Evolutionary conservation across 331 rosid species (phyloP), one percentile per base, ranked within the genome.

Genomic region (Erythrophleum ivorense): DNA sequence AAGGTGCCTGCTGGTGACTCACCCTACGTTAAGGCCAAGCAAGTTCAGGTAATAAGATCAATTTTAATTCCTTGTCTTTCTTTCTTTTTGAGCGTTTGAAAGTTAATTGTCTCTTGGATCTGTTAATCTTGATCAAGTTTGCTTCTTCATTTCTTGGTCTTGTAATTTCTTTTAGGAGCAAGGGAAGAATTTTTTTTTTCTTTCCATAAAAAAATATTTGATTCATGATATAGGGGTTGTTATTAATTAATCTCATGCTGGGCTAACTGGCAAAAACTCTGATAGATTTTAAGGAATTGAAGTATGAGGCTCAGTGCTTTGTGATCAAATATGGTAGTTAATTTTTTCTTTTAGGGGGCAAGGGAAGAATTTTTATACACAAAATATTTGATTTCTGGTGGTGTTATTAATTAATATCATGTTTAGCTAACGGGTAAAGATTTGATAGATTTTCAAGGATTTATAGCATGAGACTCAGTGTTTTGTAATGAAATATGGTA

Each of bases 1-100:
- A 96, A 96, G 84, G 97, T 93, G 10, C 98, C 99, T 60, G 69
- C 95, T 6, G 97, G 99, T 48, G 93, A 96, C 81, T 93, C 99
- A 19, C 98, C 99, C 3, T 96, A 93, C 59, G 99, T 93, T 11
- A 90, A 88, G 79, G 98, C 99, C 74, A 96, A 96, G 74, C 97
- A 96, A 48, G 97, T 93, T 92, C 97, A 96, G 95, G 99, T 91
- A 65, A 48, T 67, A 15, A 38, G 10, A 38, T 15, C 19, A 12
- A 63, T 38, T 34, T 66, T 18, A 4, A 66, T 36, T 66, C 38
- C 14, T 45, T 40, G 72, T 77, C 46, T 41, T 9, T 6, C 41
- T 31, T 71, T 62, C 19, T 7, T 84, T 73, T 21, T 71, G 38
- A 64, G 24, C 29, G 60, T 55, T n/a, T n/a, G 7, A 10, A 41